A percentile compares a stretch with the other conserved stretches of the same genome.
Evolutionary conservation across 2,329 filamentous ascomycete genomes (phyloP).

Genomic region (Ascochyta clinopodiicola): DNA sequence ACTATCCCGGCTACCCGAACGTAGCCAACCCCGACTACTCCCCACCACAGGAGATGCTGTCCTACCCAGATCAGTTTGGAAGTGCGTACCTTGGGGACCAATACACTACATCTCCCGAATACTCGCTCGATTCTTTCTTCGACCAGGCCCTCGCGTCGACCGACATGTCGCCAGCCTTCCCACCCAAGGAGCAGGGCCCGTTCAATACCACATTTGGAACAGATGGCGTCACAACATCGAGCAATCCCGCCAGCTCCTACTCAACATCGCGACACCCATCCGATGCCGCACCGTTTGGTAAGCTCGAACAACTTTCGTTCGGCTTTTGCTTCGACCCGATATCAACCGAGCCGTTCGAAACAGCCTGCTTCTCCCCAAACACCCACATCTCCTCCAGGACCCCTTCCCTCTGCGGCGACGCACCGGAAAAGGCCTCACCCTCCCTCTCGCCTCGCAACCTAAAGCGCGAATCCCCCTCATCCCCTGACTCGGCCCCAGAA

Average conservation of each 20-base stretch:
- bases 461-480: constrained; percentile 40
- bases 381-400: constrained; percentile 34
- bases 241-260: constrained; percentile 13
- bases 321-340: constrained; percentile 30
- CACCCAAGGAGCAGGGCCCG: constrained; percentile 21
- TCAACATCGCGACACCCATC: constrained; percentile 23
- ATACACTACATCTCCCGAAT: constrained; percentile 31
- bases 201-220: constrained; percentile 26
- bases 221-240: constrained; percentile 21
- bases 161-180: constrained; percentile 26
- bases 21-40: constrained; percentile 36
- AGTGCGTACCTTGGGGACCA: constrained; percentile 33
- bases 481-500: constrained; percentile 25
- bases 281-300: constrained; percentile 30
- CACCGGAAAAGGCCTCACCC: constrained; percentile 28
- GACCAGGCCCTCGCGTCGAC: constrained; percentile 35
- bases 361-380: constrained; percentile 25
- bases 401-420: constrained; percentile 44
- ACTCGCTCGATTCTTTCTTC: constrained; percentile 38
- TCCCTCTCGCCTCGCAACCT: constrained; percentile 36
- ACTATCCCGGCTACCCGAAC: constrained; percentile 30
- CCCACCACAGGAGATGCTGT: constrained; percentile 28
- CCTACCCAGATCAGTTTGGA: constrained; percentile 34
- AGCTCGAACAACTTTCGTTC: constrained; percentile 25
- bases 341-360: constrained; percentile 20